Evolutionary conservation across 1,139 yeast genomes (phyloP).

Genomic region (Magnusiomyces fungicola): DNA sequence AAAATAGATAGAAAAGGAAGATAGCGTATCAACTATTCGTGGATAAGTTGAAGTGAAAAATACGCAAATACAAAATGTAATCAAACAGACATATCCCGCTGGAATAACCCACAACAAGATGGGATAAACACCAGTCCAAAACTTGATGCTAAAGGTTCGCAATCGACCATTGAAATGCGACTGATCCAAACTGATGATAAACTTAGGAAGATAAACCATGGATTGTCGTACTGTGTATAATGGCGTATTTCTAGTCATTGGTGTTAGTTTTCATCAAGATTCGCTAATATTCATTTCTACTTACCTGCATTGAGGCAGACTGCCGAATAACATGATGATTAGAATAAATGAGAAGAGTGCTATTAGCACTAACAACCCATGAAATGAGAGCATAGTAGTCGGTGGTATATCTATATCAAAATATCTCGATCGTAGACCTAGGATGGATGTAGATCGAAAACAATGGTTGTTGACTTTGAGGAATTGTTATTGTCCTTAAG

Average conservation of each 20-base stretch:
- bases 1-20: neutral
- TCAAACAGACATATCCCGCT: constrained; percentile 38
- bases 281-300: too few species aligned
- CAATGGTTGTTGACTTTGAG: too few species aligned
- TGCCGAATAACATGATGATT: constrained; percentile 43
- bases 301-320: constrained; percentile 42
- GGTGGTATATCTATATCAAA: too few species aligned
- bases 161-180: neutral
- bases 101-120: constrained; percentile 39
- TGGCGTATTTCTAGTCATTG: constrained; percentile 13
- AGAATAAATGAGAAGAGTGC: constrained; percentile 23
- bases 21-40: constrained; percentile 23
- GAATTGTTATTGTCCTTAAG: too few species aligned
- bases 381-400: too few species aligned
- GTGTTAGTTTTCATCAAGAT: too few species aligned
- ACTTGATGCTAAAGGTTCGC: neutral
- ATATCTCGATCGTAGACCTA: too few species aligned
- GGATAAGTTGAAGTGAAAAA: constrained; percentile 41
- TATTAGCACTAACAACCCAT: constrained; percentile 12
- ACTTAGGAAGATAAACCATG: neutral
- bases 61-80: constrained; percentile 41
- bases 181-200: neutral
- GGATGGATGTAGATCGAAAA: too few species aligned
- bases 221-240: neutral
- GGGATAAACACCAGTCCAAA: constrained; percentile 4